A percentile compares a stretch with the other conserved stretches of the same genome.
Conservation (phyloP, 495 filamentous ascomycete genomes). For the Trichocladium uniseriatum region DNA sequence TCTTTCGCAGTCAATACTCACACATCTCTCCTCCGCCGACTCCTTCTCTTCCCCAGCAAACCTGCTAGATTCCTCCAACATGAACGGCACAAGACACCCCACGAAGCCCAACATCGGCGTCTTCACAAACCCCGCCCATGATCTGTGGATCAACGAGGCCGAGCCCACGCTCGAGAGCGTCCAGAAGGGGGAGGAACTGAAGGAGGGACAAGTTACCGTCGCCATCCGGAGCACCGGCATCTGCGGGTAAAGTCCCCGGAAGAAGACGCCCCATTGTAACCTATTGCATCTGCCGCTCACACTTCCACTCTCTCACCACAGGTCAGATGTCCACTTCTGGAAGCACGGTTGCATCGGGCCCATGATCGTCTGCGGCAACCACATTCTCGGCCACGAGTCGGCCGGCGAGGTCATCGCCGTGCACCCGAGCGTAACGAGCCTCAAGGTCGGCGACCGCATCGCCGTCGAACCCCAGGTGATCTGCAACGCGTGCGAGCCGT, state of each 20-base stretch:
- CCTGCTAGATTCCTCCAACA: slow-evolving; percentile 2
- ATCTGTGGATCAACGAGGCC: slow-evolving; percentile 79
- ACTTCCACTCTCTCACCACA: slow-evolving; percentile 25
- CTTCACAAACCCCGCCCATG: slow-evolving; percentile 85
- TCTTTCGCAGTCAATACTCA: background rate
- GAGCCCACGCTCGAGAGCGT: slow-evolving; percentile 67
- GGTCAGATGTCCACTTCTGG: slow-evolving; percentile 95
- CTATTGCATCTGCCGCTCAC: slow-evolving; percentile 5
- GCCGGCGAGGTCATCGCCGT: slow-evolving; percentile 74
- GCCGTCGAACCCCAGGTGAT: slow-evolving; percentile 88
- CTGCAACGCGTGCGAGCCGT: slow-evolving; percentile 82
- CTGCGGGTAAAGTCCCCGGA: slow-evolving; percentile 56
- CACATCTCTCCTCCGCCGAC: background rate
- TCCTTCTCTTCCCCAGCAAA: background rate
- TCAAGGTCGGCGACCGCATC: slow-evolving; percentile 76
- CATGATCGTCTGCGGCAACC: slow-evolving; percentile 80
- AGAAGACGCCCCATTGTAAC: slow-evolving; percentile 15
- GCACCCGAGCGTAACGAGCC: slow-evolving; percentile 63
- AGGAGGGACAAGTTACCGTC: slow-evolving; percentile 72
- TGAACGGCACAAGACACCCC: slow-evolving; percentile 17
- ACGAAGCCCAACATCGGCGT: slow-evolving; percentile 85
- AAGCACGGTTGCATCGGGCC: slow-evolving; percentile 86
- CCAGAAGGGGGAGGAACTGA: slow-evolving; percentile 57
- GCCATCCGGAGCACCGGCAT: slow-evolving; percentile 86
- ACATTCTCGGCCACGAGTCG: slow-evolving; percentile 90